Evolutionary conservation across 2,329 filamentous ascomycete species (phyloP), one percentile per base, ranked within the genome.

Genomic region (Macrophomina pseudophaseolina): DNA sequence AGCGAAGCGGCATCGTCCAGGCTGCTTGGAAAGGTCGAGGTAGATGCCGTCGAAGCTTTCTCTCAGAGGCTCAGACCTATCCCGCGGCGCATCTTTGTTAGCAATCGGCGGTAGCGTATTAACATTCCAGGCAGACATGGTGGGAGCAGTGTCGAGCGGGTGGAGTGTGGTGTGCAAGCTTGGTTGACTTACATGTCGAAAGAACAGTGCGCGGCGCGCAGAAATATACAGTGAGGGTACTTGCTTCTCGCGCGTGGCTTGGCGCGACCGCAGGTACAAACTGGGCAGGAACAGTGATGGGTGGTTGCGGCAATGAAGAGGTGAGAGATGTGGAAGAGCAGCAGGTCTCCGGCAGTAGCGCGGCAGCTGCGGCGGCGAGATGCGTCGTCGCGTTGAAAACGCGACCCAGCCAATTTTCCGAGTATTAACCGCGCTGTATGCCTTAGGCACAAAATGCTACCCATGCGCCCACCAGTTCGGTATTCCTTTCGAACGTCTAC

Each of bases 11-110:
- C 94, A 97, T 82, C 94, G 95, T 72, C 95, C 95, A 67, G 89
- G 87, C 80, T 95, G 91, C 80, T 93, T 95, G 74, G 94, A 97
- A 68, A 99, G 87, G 79, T 99, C 94, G 74, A 99, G 88, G 81
- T 95, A 94, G 82, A 98, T 97, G 81, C 93, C 93, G 78, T 98
- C 94, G 82, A 99, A 99, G 77, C 91, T 95, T 88, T 99, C 95
- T 86, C 87, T 89, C 14, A 66, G 38, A 51, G 64, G 64, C 44
- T 66, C 64, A 53, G 64, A 60, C 64, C 64, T 66, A 9, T 46
- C 9, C 11, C n/a, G 9, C 7, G 4, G 42, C 7, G 44, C n/a
- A 11, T 4, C 2, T 30, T 48, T 60, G 44, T 62, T 28, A 62
- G 58, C 58, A 8, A 6, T 49, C 11, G 44, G 44, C 9, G 2